Conservation (phyloP, 129 eudicot species). For the Arctium minus region DNA sequence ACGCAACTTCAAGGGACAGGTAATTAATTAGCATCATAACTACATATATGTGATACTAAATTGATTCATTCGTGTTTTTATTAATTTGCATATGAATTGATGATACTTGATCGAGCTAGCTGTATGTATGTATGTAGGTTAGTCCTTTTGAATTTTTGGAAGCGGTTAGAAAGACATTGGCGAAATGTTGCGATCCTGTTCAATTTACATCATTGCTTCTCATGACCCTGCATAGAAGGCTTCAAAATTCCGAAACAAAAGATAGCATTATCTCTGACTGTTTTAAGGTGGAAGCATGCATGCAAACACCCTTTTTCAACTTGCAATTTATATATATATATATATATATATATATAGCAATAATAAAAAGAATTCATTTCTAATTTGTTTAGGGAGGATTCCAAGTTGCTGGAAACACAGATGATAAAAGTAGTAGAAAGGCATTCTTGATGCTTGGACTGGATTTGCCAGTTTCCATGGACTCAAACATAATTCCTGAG, state of each 20-base stretch:
- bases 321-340: too few relatives aligned
- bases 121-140: slow-evolving; percentile 45
- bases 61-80: neutral
- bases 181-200: slow-evolving; percentile 74
- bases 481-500: slow-evolving; percentile 92
- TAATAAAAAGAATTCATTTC: too few relatives aligned
- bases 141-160: slow-evolving; percentile 94
- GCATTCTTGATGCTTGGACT: slow-evolving; percentile 91
- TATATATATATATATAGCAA: too few relatives aligned
- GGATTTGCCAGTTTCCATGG: slow-evolving; percentile 88
- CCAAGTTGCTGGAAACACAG: slow-evolving; percentile 53
- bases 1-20: slow-evolving; percentile 94
- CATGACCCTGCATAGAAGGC: slow-evolving; percentile 68
- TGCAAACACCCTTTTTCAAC: neutral
- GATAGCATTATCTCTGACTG: slow-evolving; percentile 72
- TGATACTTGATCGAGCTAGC: neutral
- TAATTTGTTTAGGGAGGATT: slow-evolving; percentile 57
- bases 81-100: neutral
- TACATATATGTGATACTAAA: neutral
- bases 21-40: slow-evolving; percentile 14
- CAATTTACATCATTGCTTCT: slow-evolving; percentile 95
- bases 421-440: slow-evolving; percentile 28
- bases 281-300: slow-evolving; percentile 72
- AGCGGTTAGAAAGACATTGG: slow-evolving; percentile 83
- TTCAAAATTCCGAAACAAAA: slow-evolving; percentile 52